Percentiles rank a stretch among this genome's conserved stretches.
These are phyloP conservation scores for Lignosus rhinocerotis DNA, from an alignment of 1,284 basidiomycete genomes.

Conservation along the genomic window DNA sequence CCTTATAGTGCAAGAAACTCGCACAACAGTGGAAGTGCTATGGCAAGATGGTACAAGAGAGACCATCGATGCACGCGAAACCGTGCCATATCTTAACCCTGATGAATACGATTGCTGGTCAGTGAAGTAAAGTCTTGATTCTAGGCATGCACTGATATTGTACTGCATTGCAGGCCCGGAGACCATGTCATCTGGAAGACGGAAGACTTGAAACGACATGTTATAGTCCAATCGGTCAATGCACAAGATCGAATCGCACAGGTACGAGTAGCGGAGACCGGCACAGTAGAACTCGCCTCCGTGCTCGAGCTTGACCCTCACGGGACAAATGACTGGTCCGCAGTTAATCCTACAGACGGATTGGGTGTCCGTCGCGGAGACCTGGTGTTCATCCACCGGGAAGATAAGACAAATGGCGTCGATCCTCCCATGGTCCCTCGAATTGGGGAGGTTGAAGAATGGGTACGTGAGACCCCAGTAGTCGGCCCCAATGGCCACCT, in stretches of 20 bases:
- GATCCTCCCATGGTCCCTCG: conserved; percentile 65
- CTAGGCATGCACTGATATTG: not conserved
- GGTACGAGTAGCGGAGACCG: conserved; percentile 57
- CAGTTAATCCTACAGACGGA: conserved; percentile 51
- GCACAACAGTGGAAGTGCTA: conserved; percentile 69
- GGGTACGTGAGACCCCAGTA: conserved; percentile 66
- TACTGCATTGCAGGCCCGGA: conserved; percentile 67
- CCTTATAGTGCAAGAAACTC: conserved; percentile 69
- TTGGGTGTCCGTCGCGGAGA: conserved; percentile 83
- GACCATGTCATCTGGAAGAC: conserved; percentile 88
- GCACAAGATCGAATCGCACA: conserved; percentile 71
- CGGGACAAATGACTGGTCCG: conserved; percentile 56
- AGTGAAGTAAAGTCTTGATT: conserved; percentile 25
- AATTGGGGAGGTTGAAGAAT: conserved; percentile 78
- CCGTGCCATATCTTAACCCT: conserved; percentile 82
- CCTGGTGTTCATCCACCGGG: conserved; percentile 76
- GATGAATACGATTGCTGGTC: conserved; percentile 88
- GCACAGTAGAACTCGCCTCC: conserved; percentile 67
- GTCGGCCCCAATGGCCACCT: conserved; percentile 49
- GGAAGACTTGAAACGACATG: conserved; percentile 67
- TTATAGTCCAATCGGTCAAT: conserved; percentile 80
- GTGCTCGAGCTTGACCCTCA: conserved; percentile 88
- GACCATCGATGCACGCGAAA: conserved; percentile 56
- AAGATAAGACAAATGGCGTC: conserved; percentile 69
- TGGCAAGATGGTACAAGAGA: conserved; percentile 87